These are phyloP conservation scores for Phellinidium pouzarii DNA, from an alignment of 1,284 basidiomycete species.

Conservation along the genomic window DNA sequence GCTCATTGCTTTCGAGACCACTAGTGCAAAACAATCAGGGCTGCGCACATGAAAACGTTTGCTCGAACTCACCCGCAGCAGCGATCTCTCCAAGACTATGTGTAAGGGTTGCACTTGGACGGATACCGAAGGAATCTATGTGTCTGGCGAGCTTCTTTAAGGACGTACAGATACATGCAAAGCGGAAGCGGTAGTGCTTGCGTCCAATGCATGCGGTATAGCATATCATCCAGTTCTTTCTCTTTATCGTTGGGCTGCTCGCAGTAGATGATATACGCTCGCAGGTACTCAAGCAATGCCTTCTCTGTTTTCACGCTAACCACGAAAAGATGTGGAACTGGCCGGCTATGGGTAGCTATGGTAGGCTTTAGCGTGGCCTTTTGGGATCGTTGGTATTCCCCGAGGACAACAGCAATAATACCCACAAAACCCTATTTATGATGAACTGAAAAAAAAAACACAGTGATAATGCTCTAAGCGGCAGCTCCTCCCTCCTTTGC, in stretches of 20 bases:
- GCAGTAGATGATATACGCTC: conserved; percentile 29
- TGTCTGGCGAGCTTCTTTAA: conserved; percentile 29
- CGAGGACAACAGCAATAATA: conserved; percentile 30
- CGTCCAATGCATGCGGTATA: conserved; percentile 32
- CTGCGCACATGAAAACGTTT: background rate
- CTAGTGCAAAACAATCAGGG: conserved; percentile 8
- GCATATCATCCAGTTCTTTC: conserved; percentile 27
- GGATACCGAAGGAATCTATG: conserved; percentile 26
- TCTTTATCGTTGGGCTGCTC: conserved; percentile 20
- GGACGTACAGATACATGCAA: conserved; percentile 28
- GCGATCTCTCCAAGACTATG: conserved; percentile 34
- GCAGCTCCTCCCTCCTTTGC: background rate
- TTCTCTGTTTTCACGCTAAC: conserved; percentile 30
- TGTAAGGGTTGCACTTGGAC: conserved; percentile 28
- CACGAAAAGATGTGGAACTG: conserved; percentile 24
- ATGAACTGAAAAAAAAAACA: conserved; percentile 19
- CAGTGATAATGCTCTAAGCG: conserved; percentile 27
- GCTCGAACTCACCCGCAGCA: conserved; percentile 27
- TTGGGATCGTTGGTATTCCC: conserved; percentile 26
- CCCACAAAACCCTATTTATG: conserved; percentile 32
- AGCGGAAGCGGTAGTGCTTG: conserved; percentile 32
- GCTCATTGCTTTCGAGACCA: conserved; percentile 24
- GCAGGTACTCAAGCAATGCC: conserved; percentile 27
- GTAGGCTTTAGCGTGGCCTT: background rate
- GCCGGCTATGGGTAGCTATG: background rate